A percentile compares a stretch with the other conserved stretches of the same genome.
Evolutionary conservation across 2,329 filamentous ascomycete species (phyloP).

Genomic region (Pestalotiopsis sp.): DNA sequence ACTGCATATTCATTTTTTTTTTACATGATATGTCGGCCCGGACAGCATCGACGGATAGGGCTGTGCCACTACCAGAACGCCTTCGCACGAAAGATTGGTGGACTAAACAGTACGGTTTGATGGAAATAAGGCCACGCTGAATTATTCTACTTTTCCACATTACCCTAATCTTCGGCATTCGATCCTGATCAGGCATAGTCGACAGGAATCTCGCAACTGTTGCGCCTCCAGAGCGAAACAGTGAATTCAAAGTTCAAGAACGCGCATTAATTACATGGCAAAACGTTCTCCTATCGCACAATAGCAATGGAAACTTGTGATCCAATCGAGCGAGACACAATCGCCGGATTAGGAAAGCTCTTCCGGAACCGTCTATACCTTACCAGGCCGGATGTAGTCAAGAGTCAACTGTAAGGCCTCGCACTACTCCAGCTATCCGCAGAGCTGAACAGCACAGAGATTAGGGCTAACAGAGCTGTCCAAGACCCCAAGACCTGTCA

Average conservation of each 20-base stretch:
- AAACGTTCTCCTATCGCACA: neutral
- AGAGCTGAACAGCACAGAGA: neutral
- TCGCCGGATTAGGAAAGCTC: neutral
- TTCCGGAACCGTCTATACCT: neutral
- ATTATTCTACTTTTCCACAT: neutral
- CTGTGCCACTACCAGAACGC: neutral
- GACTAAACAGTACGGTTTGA: neutral
- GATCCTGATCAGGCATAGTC: neutral
- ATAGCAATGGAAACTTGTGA: neutral
- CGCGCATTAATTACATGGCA: neutral
- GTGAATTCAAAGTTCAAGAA: neutral
- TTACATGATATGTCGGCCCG: neutral
- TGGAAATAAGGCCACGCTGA: neutral
- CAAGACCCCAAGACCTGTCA: constrained; percentile 2
- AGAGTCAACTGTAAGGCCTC: neutral
- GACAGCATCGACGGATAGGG: neutral
- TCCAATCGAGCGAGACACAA: neutral
- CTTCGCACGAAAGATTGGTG: neutral
- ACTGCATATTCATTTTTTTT: too few species aligned
- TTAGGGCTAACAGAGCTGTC: neutral
- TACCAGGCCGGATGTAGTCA: neutral
- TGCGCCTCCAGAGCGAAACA: neutral
- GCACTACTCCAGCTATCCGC: neutral
- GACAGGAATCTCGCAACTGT: neutral
- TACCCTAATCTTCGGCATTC: neutral